These are phyloP conservation scores for Alternaria sp. DNA, from an alignment of 2,329 filamentous ascomycete genomes.

Conservation along the genomic window DNA sequence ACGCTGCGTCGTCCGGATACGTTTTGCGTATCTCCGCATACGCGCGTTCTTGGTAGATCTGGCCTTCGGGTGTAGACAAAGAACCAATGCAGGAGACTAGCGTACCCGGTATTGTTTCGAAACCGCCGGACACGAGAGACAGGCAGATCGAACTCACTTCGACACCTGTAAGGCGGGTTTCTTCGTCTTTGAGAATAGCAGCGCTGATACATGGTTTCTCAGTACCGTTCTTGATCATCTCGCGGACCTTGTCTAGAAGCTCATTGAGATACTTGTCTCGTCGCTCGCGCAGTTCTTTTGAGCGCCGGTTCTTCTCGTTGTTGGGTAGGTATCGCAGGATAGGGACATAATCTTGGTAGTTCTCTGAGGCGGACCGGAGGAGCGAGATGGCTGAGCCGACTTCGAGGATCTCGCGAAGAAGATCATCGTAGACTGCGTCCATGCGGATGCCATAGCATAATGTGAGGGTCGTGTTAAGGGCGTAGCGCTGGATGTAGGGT, in stretches of 20 bases:
- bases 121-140: constrained; percentile 60
- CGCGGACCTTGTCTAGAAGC: constrained; percentile 58
- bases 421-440: constrained; percentile 60
- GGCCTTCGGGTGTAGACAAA: constrained; percentile 56
- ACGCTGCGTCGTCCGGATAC: constrained; percentile 49
- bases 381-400: constrained; percentile 61
- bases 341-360: constrained; percentile 62
- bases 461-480: constrained; percentile 62
- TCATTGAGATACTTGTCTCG: constrained; percentile 59
- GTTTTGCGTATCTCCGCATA: constrained; percentile 59
- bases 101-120: constrained; percentile 62
- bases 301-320: constrained; percentile 58
- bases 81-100: constrained; percentile 61
- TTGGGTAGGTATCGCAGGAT: constrained; percentile 59
- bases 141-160: constrained; percentile 63
- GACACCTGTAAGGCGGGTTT: constrained; percentile 60
- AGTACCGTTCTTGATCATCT: constrained; percentile 59
- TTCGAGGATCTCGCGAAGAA: constrained; percentile 60
- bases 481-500: constrained; percentile 61
- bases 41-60: constrained; percentile 60
- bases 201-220: constrained; percentile 63
- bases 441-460: constrained; percentile 63
- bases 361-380: constrained; percentile 59
- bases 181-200: constrained; percentile 61
- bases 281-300: constrained; percentile 56